Evolutionary conservation across 1,284 basidiomycete species (phyloP).

Genomic region (Melampsora americana): DNA sequence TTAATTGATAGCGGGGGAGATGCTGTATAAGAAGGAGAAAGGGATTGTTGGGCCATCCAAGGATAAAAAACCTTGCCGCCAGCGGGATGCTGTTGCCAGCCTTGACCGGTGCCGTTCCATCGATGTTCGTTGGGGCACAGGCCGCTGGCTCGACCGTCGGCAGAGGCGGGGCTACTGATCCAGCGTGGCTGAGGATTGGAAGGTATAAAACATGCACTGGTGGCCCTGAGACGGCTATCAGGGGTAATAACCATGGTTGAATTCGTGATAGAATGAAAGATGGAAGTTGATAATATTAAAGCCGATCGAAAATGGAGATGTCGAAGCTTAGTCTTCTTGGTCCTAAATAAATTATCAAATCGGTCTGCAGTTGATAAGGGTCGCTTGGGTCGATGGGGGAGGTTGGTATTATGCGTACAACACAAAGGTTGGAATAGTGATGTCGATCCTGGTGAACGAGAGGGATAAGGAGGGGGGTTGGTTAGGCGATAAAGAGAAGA

Average conservation of each 20-base stretch:
- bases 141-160: conserved; percentile 1
- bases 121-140: conserved; percentile 1
- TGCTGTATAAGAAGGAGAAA: neutral
- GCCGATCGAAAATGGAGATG: conserved; percentile 22
- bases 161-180: conserved; percentile 17
- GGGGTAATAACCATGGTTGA: neutral
- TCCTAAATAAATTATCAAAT: neutral
- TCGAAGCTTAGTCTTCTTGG: conserved; percentile 14
- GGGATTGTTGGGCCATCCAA: neutral
- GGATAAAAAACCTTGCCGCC: neutral
- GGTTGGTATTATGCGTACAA: too few species aligned
- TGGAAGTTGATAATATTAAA: neutral
- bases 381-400: too few species aligned
- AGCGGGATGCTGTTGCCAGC: neutral
- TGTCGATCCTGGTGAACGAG: neutral
- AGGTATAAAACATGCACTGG: neutral
- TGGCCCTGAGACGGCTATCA: neutral
- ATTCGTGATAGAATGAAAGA: neutral
- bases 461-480: neutral
- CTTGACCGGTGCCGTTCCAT: conserved; percentile 12
- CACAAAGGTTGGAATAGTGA: too few species aligned
- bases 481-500: neutral
- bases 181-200: conserved; percentile 6
- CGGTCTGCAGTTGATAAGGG: too few species aligned
- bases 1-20: neutral